Base-by-base conservation (phyloP, 371 early-diverging fungal genomes). In the Mucor indicus region DNA sequence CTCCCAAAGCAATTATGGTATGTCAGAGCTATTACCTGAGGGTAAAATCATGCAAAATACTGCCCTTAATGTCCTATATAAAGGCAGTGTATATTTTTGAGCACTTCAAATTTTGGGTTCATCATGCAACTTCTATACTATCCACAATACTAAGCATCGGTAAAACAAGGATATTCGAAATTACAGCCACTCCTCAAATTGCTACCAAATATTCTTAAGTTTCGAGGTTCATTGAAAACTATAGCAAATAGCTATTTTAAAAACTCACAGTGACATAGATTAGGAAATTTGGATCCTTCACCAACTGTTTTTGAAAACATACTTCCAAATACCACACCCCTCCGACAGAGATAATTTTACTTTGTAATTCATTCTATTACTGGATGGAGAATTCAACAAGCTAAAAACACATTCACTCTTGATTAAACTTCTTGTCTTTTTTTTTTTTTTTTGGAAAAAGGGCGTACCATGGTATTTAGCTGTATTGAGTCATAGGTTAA, bases 301-400 rank as follows among this genome's bases (percentile, higher is more conserved):
- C 39, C 39, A 38, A 23, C 39, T 22, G 39, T 38, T 17, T 38
- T 38, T 38, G 39, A 38, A 38, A 38, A 23, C n/a, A n/a, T 23
- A 23, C 39, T 22, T 38, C 39, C 23, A 23, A 22, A 7, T 38
- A 38, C 22, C 39, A 38, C 22, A 38, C 39, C 22, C 39, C 39
- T 23, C 39, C 39, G 20, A 21, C 39, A 38, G 39, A 22, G 39
- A 38, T 38, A 38, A 10, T 23, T 38, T 23, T 23, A 38, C 20
- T 38, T 38, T n/a, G n/a, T n/a, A n/a, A n/a, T n/a, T n/a, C n/a
- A n/a, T n/a, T n/a, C n/a, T n/a, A n/a, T n/a, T n/a, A n/a, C n/a
- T n/a, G n/a, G n/a, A n/a, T n/a, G n/a, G n/a, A n/a, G n/a, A n/a
- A n/a, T n/a, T n/a, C n/a, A n/a, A n/a, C n/a, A n/a, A n/a, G n/a